Evolutionary conservation across 768 basidiomycete genomes (phyloP).

Genomic region (Amanita thiersii): DNA sequence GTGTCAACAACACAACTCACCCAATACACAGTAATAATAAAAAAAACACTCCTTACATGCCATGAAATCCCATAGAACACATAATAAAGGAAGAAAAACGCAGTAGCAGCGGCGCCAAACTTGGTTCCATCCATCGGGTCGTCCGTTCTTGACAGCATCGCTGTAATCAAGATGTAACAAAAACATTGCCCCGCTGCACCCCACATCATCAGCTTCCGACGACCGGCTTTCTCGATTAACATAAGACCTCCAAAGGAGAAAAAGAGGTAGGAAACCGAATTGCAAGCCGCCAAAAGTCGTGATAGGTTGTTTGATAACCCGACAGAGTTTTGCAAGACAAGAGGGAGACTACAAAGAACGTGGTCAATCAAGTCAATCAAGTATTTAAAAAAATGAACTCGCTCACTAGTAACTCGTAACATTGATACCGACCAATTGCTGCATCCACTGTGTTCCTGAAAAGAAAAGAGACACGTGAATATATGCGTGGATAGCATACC

Average conservation of each 20-base stretch:
- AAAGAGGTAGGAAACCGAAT: constrained; percentile 40
- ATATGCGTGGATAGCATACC: too few species aligned
- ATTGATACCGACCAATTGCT: constrained; percentile 42
- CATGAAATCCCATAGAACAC: constrained; percentile 44
- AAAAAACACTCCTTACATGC: constrained; percentile 35
- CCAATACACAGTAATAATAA: too few species aligned
- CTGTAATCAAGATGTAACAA: constrained; percentile 38
- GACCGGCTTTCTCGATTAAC: constrained; percentile 39
- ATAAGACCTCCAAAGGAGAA: constrained; percentile 38
- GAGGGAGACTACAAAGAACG: constrained; percentile 25
- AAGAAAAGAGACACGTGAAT: neutral
- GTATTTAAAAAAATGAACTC: neutral
- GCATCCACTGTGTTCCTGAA: constrained; percentile 43
- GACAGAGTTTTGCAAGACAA: constrained; percentile 43
- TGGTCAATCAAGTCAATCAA: neutral
- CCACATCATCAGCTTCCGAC: constrained; percentile 46
- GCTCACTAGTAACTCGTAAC: constrained; percentile 44
- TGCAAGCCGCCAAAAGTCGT: constrained; percentile 42
- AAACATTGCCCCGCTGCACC: constrained; percentile 41
- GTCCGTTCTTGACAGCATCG: constrained; percentile 27
- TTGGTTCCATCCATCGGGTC: constrained; percentile 21
- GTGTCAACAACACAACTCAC: neutral
- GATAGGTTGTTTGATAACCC: constrained; percentile 41
- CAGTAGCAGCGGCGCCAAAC: constrained; percentile 36
- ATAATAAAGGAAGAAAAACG: constrained; percentile 44